phyloP scores from a whole-genome alignment of 345 rosid species.

The Cardamine chenopodiifolia region DNA sequence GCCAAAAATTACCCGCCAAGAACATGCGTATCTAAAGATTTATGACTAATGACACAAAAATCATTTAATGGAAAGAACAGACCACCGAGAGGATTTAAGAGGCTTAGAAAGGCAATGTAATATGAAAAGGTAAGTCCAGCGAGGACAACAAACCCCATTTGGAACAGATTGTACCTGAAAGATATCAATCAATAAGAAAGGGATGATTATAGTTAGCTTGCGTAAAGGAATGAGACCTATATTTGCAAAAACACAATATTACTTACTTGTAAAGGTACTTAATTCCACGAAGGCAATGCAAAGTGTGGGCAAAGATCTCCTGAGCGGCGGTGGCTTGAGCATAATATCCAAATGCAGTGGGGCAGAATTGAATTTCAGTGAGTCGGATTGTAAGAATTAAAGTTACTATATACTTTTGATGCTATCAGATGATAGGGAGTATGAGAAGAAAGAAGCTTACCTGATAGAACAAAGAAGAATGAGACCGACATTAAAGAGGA shows the following conservation, averaged over 20 bases:
- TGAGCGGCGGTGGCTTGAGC: constrained; percentile 99
- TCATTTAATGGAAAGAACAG: not conserved
- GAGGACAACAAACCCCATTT: constrained; percentile 71
- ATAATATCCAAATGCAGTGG: constrained; percentile 93
- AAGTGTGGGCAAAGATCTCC: constrained; percentile 95
- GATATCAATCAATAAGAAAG: not conserved
- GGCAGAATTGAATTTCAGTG: constrained; percentile 72
- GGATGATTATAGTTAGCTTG: not conserved
- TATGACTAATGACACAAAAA: not conserved
- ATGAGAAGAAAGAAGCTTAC: constrained; percentile 47
- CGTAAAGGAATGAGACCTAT: not conserved
- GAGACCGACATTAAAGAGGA: constrained; percentile 93
- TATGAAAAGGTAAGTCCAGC: constrained; percentile 85
- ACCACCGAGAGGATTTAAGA: not conserved
- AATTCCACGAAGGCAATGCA: constrained; percentile 93
- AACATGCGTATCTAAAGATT: not conserved
- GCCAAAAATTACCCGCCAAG: constrained; percentile 18
- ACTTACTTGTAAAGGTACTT: constrained; percentile 91
- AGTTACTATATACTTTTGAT: constrained; percentile 10
- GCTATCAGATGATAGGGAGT: not conserved
- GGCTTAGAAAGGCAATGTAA: constrained; percentile 78
- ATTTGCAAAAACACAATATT: not conserved
- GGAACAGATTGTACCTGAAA: constrained; percentile 88
- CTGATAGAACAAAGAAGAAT: constrained; percentile 93
- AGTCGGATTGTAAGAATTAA: constrained; percentile 6